phyloP scores from a whole-genome alignment of 73 alveolate genomes.

The Paramecium caudatum region DNA sequence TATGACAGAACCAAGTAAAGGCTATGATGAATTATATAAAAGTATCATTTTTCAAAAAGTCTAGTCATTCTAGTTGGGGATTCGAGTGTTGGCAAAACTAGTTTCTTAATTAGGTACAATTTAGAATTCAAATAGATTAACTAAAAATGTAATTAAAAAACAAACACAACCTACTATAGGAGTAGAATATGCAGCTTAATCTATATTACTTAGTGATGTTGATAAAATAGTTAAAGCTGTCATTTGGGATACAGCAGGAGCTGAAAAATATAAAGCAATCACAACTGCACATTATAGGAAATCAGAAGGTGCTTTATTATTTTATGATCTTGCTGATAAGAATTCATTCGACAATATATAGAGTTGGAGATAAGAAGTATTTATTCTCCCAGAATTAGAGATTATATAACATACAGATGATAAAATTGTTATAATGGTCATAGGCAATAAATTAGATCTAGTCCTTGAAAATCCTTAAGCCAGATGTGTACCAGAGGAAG shows the following conservation, averaged over 20 bases:
- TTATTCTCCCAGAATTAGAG: conserved; percentile 27
- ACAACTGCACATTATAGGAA: conserved; percentile 80
- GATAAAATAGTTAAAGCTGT: conserved; percentile 66
- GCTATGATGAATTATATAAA: conserved; percentile 53
- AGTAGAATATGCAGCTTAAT: conserved; percentile 74
- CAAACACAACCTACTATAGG: conserved; percentile 74
- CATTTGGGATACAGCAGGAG: conserved; percentile 78
- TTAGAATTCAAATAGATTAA: conserved; percentile 19
- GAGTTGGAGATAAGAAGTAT: conserved; percentile 81
- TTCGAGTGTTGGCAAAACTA: conserved; percentile 90
- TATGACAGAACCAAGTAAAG: not conserved
- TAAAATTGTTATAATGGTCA: conserved; percentile 80
- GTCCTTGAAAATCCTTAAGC: conserved; percentile 51
- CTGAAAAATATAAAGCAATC: conserved; percentile 76
- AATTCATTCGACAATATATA: conserved; percentile 76
- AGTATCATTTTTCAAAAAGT: not conserved
- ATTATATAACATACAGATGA: conserved; percentile 77
- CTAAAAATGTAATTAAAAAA: conserved; percentile 65
- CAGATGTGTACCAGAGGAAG: conserved; percentile 54
- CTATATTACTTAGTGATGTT: conserved; percentile 41
- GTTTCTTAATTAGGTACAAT: conserved; percentile 70
- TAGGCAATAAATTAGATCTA: conserved; percentile 84
- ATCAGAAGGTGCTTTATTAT: conserved; percentile 85
- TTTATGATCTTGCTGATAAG: conserved; percentile 82
- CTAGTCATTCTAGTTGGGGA: conserved; percentile 89